phyloP scores from a whole-genome alignment of 2,329 filamentous ascomycete genomes.

The Cercospora sesami region DNA sequence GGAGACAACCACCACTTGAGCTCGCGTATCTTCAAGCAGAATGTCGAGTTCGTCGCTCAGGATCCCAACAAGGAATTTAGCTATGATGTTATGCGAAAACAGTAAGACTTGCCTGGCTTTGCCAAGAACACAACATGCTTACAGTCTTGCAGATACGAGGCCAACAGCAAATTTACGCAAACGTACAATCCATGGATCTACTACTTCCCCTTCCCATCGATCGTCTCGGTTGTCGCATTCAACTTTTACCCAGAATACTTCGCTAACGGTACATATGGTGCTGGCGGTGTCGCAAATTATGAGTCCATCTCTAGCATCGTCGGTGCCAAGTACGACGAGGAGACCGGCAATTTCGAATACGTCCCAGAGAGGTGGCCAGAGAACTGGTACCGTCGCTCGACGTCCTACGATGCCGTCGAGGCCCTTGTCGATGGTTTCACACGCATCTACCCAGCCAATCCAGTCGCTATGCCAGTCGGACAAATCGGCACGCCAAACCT shows the following conservation, averaged over 20 bases:
- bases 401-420: slow-evolving; percentile 34
- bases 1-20: slow-evolving; percentile 39
- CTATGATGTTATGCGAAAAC: slow-evolving; percentile 32
- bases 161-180: slow-evolving; percentile 26
- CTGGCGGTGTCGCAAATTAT: slow-evolving; percentile 41
- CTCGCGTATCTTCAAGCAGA: slow-evolving; percentile 36
- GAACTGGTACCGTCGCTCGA: slow-evolving; percentile 36
- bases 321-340: slow-evolving; percentile 30
- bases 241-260: slow-evolving; percentile 38
- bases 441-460: slow-evolving; percentile 40
- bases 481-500: slow-evolving; percentile 40
- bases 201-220: slow-evolving; percentile 39
- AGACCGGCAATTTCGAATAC: slow-evolving; percentile 35
- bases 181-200: slow-evolving; percentile 38
- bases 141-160: slow-evolving; percentile 15
- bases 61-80: slow-evolving; percentile 31
- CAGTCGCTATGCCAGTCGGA: slow-evolving; percentile 34
- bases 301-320: slow-evolving; percentile 36
- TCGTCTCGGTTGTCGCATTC: slow-evolving; percentile 35
- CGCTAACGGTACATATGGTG: slow-evolving; percentile 42
- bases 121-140: slow-evolving; percentile 5
- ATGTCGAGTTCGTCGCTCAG: slow-evolving; percentile 29
- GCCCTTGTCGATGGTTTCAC: slow-evolving; percentile 39
- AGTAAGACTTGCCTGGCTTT: slow-evolving; percentile 22
- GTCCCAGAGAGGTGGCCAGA: slow-evolving; percentile 35